These are phyloP conservation scores for Kwoniella sp. DNA, from an alignment of 768 basidiomycete species.

Conservation along the genomic window DNA sequence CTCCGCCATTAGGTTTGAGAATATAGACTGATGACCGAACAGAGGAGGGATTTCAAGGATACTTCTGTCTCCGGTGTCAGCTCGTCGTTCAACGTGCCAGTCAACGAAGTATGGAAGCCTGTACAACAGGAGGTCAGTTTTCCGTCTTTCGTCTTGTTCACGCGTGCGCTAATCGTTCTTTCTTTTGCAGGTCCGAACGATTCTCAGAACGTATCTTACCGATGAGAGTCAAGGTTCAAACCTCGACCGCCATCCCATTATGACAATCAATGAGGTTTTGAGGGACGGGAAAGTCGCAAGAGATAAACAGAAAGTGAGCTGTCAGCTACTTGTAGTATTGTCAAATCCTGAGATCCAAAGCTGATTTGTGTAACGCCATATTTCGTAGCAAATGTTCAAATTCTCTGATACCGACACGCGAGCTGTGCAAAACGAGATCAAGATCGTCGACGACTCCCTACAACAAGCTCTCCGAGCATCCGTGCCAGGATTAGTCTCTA, in stretches of 20 bases:
- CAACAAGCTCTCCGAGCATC: conserved; percentile 80
- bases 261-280: conserved; percentile 90
- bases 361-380: neutral
- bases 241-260: conserved; percentile 81
- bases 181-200: conserved; percentile 83
- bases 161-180: too few species aligned
- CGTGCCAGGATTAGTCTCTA: conserved; percentile 86
- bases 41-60: conserved; percentile 92
- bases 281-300: conserved; percentile 76
- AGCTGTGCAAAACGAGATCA: conserved; percentile 67
- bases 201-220: conserved; percentile 87
- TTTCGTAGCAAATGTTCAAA: conserved; percentile 76
- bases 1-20: too few species aligned
- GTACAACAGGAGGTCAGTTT: conserved; percentile 79
- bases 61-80: conserved; percentile 74
- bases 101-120: conserved; percentile 83
- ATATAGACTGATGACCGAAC: conserved; percentile 23
- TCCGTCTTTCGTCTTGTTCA: too few species aligned
- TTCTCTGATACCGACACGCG: conserved; percentile 88
- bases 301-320: conserved; percentile 74
- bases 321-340: too few species aligned
- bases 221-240: conserved; percentile 81
- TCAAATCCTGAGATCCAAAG: too few species aligned
- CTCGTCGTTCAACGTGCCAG: conserved; percentile 59
- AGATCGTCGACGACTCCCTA: conserved; percentile 79